Evolutionary conservation across 306 rosid species (phyloP), one percentile per base, ranked within the genome.

Genomic region (Urtica urens): DNA sequence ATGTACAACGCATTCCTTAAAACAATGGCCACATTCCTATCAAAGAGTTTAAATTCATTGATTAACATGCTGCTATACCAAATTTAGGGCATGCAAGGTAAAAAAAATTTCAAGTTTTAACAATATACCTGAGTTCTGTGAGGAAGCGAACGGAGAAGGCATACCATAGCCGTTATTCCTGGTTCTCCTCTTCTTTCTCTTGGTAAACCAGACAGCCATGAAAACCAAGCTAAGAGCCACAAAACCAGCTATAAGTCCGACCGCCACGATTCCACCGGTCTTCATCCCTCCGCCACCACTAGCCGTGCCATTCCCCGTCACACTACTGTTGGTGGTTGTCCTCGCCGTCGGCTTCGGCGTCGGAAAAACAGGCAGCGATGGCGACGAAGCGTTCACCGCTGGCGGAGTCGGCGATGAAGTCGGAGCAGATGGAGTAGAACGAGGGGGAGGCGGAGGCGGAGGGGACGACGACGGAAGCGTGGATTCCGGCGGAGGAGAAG

Each of bases 121-220:
- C 30, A 16, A 26, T 51, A 64, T 74, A 92, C 99, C 99, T 79
- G 99, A 92, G 73, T 78, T 82, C 44, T 85, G 96, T 47, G 95
- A 90, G n/a, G 96, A 82, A 53, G 90, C 56, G 50, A 64, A 75
- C 30, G 99, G 99, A 44, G 99, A 92, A 31, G 94, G 64, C 49
- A 49, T 30, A 29, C 45, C 57, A 65, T 77, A 82, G 41, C 69
- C 72, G 62, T 38, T 41, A 69, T 61, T 55, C 9, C 69, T 66
- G 23, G 39, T 63, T 62, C 33, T 61, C 71, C 74, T 72, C 57
- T 65, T 77, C 79, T 77, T 86, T 31, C 64, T 92, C 63, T 55
- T 64, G 45, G 58, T 62, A 57, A 85, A 73, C 81, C 83, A 82
- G 53, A 77, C 54, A 5, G 70, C 75, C 78, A 79, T 73, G 41